A percentile compares a stretch with the other conserved stretches of the same genome.
Conservation (phyloP, 257 asterid species). For the Mitragyna speciosa region DNA sequence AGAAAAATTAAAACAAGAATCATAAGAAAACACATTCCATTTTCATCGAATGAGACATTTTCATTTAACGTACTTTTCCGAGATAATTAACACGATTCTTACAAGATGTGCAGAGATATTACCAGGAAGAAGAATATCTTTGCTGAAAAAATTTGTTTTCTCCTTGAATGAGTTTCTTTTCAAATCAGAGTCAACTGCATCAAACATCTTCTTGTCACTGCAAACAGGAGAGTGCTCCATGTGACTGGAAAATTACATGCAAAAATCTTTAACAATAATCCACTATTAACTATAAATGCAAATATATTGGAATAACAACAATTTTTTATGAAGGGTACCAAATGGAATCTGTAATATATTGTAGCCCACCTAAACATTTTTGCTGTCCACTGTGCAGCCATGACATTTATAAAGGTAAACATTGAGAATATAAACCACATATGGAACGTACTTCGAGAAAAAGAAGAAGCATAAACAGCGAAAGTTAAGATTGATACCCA, state of each 20-base stretch:
- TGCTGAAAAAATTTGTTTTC: constrained; percentile 27
- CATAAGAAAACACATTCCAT: no score
- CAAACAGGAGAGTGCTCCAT: constrained; percentile 30
- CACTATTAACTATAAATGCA: background rate
- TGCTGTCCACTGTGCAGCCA: background rate
- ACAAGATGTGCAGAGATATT: constrained; percentile 9
- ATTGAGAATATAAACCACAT: background rate
- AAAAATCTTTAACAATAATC: constrained; percentile 11
- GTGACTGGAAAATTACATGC: constrained; percentile 33
- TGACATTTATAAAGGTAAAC: background rate
- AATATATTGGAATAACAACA: no score
- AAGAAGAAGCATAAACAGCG: background rate
- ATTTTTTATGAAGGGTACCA: background rate
- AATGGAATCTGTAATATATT: background rate
- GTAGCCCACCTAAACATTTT: background rate
- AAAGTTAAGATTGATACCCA: background rate
- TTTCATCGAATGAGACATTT: background rate
- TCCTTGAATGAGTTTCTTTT: constrained; percentile 31
- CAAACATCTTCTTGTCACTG: constrained; percentile 33
- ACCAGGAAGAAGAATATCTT: constrained; percentile 51
- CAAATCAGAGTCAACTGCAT: constrained; percentile 27
- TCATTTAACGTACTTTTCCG: background rate
- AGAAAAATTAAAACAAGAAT: no score
- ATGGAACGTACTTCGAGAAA: background rate
- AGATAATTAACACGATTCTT: background rate